These are phyloP conservation scores for Thraustochytrium sp. DNA, from an alignment of 352 stramenopile species.

Conservation along the genomic window DNA sequence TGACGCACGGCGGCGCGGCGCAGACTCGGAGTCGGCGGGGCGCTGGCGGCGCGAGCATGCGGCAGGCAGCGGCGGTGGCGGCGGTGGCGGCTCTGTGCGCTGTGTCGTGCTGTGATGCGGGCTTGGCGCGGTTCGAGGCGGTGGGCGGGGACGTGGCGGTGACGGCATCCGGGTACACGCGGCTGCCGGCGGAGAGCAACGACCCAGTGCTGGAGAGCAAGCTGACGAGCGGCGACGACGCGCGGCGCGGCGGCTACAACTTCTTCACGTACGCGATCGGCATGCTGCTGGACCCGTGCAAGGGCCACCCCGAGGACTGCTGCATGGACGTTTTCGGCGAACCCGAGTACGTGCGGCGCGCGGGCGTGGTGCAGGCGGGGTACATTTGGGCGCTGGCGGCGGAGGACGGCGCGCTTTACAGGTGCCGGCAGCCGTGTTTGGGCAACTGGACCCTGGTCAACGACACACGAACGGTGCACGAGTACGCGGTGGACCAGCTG, in stretches of 20 bases:
- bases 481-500: slow-evolving; percentile 50
- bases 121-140: too few relatives aligned
- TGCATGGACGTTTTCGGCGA: slow-evolving; percentile 71
- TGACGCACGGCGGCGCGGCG: too few relatives aligned
- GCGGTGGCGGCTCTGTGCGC: too few relatives aligned
- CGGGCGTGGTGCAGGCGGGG: not conserved
- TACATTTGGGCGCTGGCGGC: slow-evolving; percentile 47
- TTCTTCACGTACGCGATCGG: slow-evolving; percentile 61
- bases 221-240: not conserved
- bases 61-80: too few relatives aligned
- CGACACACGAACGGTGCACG: slow-evolving; percentile 54
- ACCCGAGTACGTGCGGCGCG: slow-evolving; percentile 47
- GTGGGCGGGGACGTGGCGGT: too few relatives aligned
- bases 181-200: not conserved
- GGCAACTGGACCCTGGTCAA: not conserved
- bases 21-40: too few relatives aligned
- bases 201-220: not conserved
- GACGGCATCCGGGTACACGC: not conserved
- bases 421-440: slow-evolving; percentile 24
- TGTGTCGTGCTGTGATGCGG: too few relatives aligned
- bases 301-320: slow-evolving; percentile 58
- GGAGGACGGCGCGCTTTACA: not conserved
- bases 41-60: too few relatives aligned
- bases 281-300: slow-evolving; percentile 71
- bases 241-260: not conserved